A percentile compares a stretch with the other conserved stretches of the same genome.
Evolutionary conservation across 176 grass and related monocot genomes (phyloP).

Genomic region (Phragmites australis): DNA sequence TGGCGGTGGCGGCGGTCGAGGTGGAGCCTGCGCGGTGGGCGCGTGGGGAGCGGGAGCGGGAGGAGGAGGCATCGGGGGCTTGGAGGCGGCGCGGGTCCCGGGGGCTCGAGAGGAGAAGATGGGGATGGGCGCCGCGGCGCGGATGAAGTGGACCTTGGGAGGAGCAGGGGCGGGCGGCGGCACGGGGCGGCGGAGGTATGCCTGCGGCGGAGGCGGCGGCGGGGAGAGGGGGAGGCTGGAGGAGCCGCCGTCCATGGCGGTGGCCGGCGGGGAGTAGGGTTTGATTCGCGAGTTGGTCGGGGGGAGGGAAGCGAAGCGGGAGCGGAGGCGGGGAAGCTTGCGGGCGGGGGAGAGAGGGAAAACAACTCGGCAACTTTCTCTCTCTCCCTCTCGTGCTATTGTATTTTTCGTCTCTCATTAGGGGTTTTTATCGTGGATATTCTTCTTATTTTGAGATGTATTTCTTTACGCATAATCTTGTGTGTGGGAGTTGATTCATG

Average conservation of each 20-base stretch:
- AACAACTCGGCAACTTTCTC: conserved; percentile 46
- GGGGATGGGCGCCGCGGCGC: conserved; percentile 32
- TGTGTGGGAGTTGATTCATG: neutral
- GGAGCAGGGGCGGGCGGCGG: conserved; percentile 32
- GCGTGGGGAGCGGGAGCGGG: neutral
- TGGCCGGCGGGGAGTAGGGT: neutral
- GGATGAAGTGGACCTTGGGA: conserved; percentile 39
- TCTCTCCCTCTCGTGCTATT: neutral
- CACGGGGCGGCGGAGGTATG: conserved; percentile 45
- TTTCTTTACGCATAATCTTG: neutral
- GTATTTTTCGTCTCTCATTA: neutral
- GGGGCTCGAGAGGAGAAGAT: conserved; percentile 27
- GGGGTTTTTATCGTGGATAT: neutral
- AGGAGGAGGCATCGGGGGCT: conserved; percentile 19
- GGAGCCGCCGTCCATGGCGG: conserved; percentile 48
- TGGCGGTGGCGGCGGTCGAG: neutral
- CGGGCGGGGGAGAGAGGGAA: conserved; percentile 41
- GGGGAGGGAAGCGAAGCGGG: conserved; percentile 27
- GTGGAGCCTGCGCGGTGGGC: neutral
- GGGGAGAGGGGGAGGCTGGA: conserved; percentile 22
- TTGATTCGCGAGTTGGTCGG: neutral
- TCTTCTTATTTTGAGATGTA: neutral
- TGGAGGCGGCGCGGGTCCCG: conserved; percentile 14
- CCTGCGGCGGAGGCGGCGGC: conserved; percentile 34
- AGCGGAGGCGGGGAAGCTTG: conserved; percentile 38